A percentile compares a stretch with the other conserved stretches of the same genome.
Evolutionary conservation across 202 grass and related monocot genomes (phyloP).

Genomic region (Tripidium arundinaceum): DNA sequence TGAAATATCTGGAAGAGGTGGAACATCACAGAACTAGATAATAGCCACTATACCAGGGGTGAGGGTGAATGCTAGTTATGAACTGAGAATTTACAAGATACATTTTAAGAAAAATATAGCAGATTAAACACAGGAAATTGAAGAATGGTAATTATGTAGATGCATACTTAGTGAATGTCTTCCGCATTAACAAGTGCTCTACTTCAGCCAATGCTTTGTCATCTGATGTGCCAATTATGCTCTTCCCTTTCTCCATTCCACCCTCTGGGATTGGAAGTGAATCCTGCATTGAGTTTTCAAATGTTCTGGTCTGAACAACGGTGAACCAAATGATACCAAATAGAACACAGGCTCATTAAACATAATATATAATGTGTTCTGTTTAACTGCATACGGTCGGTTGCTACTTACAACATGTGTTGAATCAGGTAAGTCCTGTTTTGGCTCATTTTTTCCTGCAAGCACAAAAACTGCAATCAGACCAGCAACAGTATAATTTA

Average conservation of each 20-base stretch:
- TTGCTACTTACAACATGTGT: conserved; percentile 39
- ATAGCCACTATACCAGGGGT: background rate
- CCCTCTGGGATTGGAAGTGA: conserved; percentile 18
- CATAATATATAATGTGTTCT: background rate
- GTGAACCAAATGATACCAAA: background rate
- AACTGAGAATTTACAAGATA: background rate
- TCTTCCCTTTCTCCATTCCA: conserved; percentile 30
- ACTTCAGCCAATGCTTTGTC: conserved; percentile 62
- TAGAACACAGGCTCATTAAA: background rate
- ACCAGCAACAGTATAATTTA: background rate
- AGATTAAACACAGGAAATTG: background rate
- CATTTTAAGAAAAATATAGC: background rate
- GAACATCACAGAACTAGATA: conserved; percentile 9
- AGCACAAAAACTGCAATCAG: background rate
- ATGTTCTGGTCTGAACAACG: conserved; percentile 1
- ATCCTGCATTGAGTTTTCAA: conserved; percentile 28
- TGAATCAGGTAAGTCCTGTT: conserved; percentile 24
- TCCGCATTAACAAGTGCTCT: conserved; percentile 68
- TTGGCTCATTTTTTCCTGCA: conserved; percentile 34
- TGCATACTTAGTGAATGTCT: conserved; percentile 77
- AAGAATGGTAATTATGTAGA: conserved; percentile 8
- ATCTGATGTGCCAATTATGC: background rate
- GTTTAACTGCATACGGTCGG: background rate
- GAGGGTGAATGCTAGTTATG: background rate
- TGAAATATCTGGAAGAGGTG: background rate